phyloP scores from a whole-genome alignment of 208 protist species.

The Porcisia hertigi region DNA sequence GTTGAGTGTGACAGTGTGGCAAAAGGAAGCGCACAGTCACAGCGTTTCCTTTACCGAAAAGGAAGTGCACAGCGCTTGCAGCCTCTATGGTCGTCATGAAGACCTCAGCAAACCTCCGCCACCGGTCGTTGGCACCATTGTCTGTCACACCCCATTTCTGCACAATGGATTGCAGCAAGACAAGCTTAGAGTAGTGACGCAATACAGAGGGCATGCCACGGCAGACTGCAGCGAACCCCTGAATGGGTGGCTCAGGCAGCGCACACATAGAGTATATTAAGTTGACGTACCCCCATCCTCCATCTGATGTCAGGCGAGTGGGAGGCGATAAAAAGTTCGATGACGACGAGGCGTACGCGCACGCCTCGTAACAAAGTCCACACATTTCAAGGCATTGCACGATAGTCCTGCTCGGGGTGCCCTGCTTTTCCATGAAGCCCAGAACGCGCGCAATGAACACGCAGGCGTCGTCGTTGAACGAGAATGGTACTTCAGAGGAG shows the following conservation, averaged over 20 bases:
- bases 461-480: conserved; percentile 13
- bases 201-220: conserved; percentile 22
- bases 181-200: conserved; percentile 24
- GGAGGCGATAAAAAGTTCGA: conserved; percentile 5
- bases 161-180: conserved; percentile 18
- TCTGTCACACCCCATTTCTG: conserved; percentile 11
- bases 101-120: conserved; percentile 5
- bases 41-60: conserved; percentile 33
- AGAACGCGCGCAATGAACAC: conserved; percentile 10
- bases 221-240: conserved; percentile 6
- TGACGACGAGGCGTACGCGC: conserved; percentile 21
- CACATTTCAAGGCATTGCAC: conserved; percentile 13
- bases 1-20: conserved; percentile 34
- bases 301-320: background rate
- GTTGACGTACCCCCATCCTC: conserved; percentile 14
- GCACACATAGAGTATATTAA: conserved; percentile 21
- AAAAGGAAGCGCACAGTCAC: conserved; percentile 45
- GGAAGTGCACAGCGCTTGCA: conserved; percentile 42
- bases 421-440: conserved; percentile 7
- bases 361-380: conserved; percentile 25
- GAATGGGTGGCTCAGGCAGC: conserved; percentile 16
- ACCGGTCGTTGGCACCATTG: background rate
- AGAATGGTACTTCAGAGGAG: background rate
- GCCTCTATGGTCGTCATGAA: conserved; percentile 33
- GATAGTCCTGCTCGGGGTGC: background rate